phyloP scores from a whole-genome alignment of 306 rosid species.

The Medicago arabica region DNA sequence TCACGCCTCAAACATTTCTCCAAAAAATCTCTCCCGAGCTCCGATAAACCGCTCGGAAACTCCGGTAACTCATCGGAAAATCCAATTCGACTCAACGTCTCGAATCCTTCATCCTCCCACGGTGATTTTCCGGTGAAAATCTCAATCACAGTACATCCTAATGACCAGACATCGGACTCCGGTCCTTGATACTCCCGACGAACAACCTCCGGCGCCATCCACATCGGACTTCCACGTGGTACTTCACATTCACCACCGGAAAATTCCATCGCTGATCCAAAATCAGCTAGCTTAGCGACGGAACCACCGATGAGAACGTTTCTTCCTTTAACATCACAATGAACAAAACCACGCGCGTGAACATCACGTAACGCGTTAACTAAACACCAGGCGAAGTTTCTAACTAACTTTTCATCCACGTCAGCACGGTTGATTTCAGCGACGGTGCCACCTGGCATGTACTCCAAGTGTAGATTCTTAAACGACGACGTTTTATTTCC shows the following conservation, averaged over 20 bases:
- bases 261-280: slow-evolving; percentile 65
- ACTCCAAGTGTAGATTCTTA: slow-evolving; percentile 80
- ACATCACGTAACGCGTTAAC: slow-evolving; percentile 66
- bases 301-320: slow-evolving; percentile 54
- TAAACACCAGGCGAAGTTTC: slow-evolving; percentile 66
- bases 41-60: slow-evolving; percentile 61
- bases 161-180: slow-evolving; percentile 88
- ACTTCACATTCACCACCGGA: not conserved
- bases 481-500: slow-evolving; percentile 42
- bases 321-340: slow-evolving; percentile 85
- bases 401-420: slow-evolving; percentile 61
- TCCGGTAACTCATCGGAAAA: slow-evolving; percentile 62
- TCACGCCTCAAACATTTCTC: slow-evolving; percentile 70
- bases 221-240: slow-evolving; percentile 90
- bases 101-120: slow-evolving; percentile 72
- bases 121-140: slow-evolving; percentile 78
- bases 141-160: slow-evolving; percentile 90
- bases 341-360: slow-evolving; percentile 69
- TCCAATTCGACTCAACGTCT: slow-evolving; percentile 70
- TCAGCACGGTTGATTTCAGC: slow-evolving; percentile 47
- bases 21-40: slow-evolving; percentile 66
- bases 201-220: slow-evolving; percentile 99
- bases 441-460: slow-evolving; percentile 80
- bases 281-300: slow-evolving; percentile 74
- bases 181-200: slow-evolving; percentile 76